Base-by-base conservation (phyloP, 352 stramenopile genomes). In the Phytophthora palmivora region DNA sequence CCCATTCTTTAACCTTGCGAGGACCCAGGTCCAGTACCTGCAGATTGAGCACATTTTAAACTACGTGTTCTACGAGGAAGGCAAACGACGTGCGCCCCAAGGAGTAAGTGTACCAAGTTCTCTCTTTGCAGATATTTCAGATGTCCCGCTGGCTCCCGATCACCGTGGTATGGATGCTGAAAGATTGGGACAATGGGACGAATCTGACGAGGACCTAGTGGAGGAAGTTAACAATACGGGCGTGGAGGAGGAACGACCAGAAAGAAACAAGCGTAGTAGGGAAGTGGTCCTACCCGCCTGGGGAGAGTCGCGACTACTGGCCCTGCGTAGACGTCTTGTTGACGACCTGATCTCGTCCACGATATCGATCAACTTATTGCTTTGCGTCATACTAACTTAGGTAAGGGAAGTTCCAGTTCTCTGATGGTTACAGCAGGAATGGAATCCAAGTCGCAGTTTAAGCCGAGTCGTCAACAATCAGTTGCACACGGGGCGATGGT, bases 311-410 rank as follows among this genome's bases (percentile, higher is more conserved):
- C 14, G 44, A 18, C 33, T 53, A 0, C 0, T 14, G 10, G 42
- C 42, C 0, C 3, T 61, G 2, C 53, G 42, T 14, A 15, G 2
- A 22, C 53, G 42, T 0, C 37, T 61, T 3, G 32, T 22, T 12
- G 53, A 53, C 36, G 42, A 61, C 8, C 42, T 14, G 53, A 26
- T 2, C 52, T 61, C 32, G 22, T 61, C 11, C 6, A 15, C 0
- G 45, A 56, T 18, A 51, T 56, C 9, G 45, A 63, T 24, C 37
- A 56, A 18, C 10, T 63, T 1, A 49, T 51, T 5, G 55, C 45
- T 0, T 14, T 63, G 0, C 55, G 45, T 1, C 45, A 63, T 14
- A 14, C 44, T 3, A 37, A 49, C 8, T n/a, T 55, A 2, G 12
- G n/a, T 1, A 16, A 37, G 19, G 16, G 16, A 2, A 45, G 21